Evolutionary conservation across 257 asterid genomes (phyloP).

Genomic region (Buddleja alternifolia): DNA sequence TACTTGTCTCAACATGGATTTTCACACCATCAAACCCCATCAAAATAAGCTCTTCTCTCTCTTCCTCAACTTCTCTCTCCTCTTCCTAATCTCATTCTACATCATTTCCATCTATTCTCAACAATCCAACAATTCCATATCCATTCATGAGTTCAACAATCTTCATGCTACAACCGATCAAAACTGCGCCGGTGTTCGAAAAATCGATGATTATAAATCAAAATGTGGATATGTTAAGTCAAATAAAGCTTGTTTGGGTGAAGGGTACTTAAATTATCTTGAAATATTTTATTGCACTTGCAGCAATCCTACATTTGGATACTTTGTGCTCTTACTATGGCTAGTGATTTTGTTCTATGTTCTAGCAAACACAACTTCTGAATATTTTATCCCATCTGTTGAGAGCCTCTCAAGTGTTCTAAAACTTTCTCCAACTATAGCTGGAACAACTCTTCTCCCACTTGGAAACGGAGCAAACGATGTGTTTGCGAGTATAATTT

Average conservation of each 20-base stretch:
- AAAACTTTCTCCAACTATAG: slow-evolving; percentile 71
- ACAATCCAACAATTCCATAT: background rate
- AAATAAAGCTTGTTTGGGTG: slow-evolving; percentile 40
- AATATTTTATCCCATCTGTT: slow-evolving; percentile 73
- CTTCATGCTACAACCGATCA: background rate
- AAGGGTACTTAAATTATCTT: slow-evolving; percentile 67
- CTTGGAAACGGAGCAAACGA: slow-evolving; percentile 88
- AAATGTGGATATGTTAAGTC: slow-evolving; percentile 53
- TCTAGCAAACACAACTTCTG: slow-evolving; percentile 70
- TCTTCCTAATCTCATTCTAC: slow-evolving; percentile 46
- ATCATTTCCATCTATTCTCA: slow-evolving; percentile 24
- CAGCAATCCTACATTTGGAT: slow-evolving; percentile 45
- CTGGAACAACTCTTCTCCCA: slow-evolving; percentile 86
- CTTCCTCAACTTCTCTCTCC: slow-evolving; percentile 47
- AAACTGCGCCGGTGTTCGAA: slow-evolving; percentile 40
- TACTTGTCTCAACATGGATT: slow-evolving; percentile 37
- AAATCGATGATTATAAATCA: slow-evolving; percentile 33
- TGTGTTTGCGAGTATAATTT: slow-evolving; percentile 64
- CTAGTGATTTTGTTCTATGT: slow-evolving; percentile 62
- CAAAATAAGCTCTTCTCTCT: slow-evolving; percentile 35
- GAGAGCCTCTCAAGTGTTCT: slow-evolving; percentile 53
- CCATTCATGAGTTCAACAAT: background rate
- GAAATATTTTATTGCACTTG: slow-evolving; percentile 63
- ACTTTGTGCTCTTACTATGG: slow-evolving; percentile 48
- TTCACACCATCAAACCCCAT: slow-evolving; percentile 21